A percentile compares a stretch with the other conserved stretches of the same genome.
Evolutionary conservation across 345 rosid species (phyloP).

Genomic region (Draba incana): DNA sequence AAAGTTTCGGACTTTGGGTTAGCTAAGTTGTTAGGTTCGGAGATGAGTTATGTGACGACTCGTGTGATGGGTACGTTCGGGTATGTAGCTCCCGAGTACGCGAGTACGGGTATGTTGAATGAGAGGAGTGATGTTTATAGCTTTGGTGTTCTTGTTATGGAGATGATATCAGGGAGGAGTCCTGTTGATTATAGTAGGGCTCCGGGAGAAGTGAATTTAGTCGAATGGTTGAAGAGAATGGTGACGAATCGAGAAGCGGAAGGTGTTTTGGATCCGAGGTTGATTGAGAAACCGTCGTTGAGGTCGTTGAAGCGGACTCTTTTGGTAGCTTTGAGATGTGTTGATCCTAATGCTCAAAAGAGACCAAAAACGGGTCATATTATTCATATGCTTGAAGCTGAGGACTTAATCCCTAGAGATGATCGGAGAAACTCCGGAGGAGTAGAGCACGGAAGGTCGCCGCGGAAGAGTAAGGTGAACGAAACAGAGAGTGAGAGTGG

Average conservation of each 20-base stretch:
- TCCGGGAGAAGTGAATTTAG: slow-evolving; percentile 88
- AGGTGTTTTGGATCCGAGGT: slow-evolving; percentile 81
- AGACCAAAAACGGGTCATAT: slow-evolving; percentile 97
- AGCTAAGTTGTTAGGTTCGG: slow-evolving; percentile 88
- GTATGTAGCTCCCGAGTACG: slow-evolving; percentile 97
- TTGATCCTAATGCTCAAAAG: slow-evolving; percentile 94
- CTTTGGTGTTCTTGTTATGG: slow-evolving; percentile 95
- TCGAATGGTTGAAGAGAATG: slow-evolving; percentile 93
- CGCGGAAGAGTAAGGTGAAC: slow-evolving; percentile 46
- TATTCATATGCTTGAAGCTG: slow-evolving; percentile 97
- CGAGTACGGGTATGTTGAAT: slow-evolving; percentile 97
- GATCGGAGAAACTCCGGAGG: slow-evolving; percentile 37
- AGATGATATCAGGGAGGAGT: slow-evolving; percentile 85
- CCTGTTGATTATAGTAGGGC: slow-evolving; percentile 96
- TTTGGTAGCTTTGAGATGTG: slow-evolving; percentile 87
- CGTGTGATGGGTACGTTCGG: slow-evolving; percentile 99
- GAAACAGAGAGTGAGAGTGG: slow-evolving; percentile 83
- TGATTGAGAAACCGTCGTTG: slow-evolving; percentile 75
- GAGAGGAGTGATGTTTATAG: slow-evolving; percentile 96
- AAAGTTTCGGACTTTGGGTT: slow-evolving; percentile 91
- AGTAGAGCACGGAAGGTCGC: slow-evolving; percentile 53
- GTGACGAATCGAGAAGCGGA: slow-evolving; percentile 81
- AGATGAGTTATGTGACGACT: slow-evolving; percentile 83
- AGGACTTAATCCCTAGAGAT: slow-evolving; percentile 58
- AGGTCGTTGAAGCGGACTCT: slow-evolving; percentile 89